Percentiles rank a stretch among this genome's conserved stretches.
Evolutionary conservation across 2,329 filamentous ascomycete genomes (phyloP).

Genomic region (Fusarium sambucinum): DNA sequence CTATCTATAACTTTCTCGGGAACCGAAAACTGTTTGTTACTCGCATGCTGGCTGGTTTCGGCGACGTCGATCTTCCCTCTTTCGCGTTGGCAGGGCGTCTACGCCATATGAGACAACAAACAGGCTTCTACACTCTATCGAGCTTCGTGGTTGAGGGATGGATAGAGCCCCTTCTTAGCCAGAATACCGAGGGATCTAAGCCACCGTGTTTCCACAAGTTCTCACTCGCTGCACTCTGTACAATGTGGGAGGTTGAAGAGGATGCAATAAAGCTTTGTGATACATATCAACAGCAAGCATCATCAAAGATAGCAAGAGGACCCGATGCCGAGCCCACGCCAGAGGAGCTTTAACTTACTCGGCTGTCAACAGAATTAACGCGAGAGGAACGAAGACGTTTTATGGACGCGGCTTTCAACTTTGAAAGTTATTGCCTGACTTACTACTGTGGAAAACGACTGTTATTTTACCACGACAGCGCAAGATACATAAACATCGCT

Average conservation of each 20-base stretch:
- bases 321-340: neutral
- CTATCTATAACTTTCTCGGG: neutral
- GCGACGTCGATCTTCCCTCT: neutral
- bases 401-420: neutral
- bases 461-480: neutral
- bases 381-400: neutral
- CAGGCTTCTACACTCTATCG: neutral
- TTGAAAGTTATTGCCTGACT: neutral
- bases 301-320: rapidly evolving
- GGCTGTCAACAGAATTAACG: neutral
- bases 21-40: neutral
- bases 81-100: neutral
- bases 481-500: too few relatives aligned
- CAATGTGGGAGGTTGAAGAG: neutral
- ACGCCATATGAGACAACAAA: neutral
- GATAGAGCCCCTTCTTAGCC: rapidly evolving
- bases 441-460: too few relatives aligned
- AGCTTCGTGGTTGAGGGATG: rapidly evolving
- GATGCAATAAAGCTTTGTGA: neutral
- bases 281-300: neutral
- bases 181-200: neutral
- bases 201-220: neutral
- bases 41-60: neutral
- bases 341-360: neutral
- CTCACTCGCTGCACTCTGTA: neutral